Evolutionary conservation across 768 basidiomycete genomes (phyloP), one percentile per base, ranked within the genome.

Genomic region (Cubamyces lactineus): DNA sequence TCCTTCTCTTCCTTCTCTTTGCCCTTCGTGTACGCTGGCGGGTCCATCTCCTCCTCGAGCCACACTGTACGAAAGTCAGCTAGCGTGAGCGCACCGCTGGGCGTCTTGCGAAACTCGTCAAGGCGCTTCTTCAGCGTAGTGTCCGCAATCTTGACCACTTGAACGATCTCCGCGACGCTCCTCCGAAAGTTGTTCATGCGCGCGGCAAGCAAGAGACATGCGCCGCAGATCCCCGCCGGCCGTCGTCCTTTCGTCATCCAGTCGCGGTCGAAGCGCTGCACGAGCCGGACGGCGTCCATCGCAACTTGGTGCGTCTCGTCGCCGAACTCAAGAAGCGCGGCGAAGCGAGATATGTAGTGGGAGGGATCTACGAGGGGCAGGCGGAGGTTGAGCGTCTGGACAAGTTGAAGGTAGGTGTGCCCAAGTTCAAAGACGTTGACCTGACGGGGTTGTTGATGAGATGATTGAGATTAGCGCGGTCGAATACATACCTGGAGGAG

Each of bases 111-210:
- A 80, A 99, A 99, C 77, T 99, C 97, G 24, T 95, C 91, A 16
- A 99, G 78, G 17, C 97, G 85, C 74, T 96, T 98, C 77, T 88
- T 87, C 45, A 99, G 76, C 3, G 97, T 99, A 12, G 87, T 88
- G 70, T 98, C 95, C n/a, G 95, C 94, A 66, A 98, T 97, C 77
- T 98, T 99, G 66, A 98, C 97, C 16, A 99, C 95, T 72, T 99
- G 97, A 19, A 98, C 95, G 49, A 99, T 91, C 75, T 99, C 97
- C 71, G 96, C 92, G 12, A 98, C 82, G 24, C 89, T 92, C 48
- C 97, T 81, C 45, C 96, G 80, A 71, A 96, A 98, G 74, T 97
- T 97, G 77, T 96, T 98, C 97, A 99, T 98, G 24, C 97, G 87
- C 34, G 95, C 97, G 0, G 97, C 97, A 16, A 99, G 85, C 42